Percentiles rank a stretch among this genome's conserved stretches.
Conservation (phyloP, 2,329 filamentous ascomycete genomes). For the Colletotrichum falcatum region DNA sequence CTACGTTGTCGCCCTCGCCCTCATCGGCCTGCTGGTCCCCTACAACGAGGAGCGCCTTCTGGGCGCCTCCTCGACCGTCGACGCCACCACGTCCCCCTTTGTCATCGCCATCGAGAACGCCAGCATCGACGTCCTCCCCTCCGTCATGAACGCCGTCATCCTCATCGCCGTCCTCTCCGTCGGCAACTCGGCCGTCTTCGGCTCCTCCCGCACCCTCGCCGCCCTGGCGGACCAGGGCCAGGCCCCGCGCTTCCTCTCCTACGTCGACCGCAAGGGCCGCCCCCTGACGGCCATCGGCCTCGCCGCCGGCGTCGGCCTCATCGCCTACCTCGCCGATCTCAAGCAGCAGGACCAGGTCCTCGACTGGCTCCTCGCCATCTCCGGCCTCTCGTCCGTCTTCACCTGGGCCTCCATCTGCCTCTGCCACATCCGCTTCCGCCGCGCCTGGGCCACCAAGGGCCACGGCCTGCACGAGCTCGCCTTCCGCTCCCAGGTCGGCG, state of each 20-base stretch:
- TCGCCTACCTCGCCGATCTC: constrained; percentile 80
- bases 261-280: constrained; percentile 85
- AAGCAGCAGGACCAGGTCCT: constrained; percentile 71
- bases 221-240: constrained; percentile 90
- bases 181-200: constrained; percentile 92
- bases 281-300: constrained; percentile 79
- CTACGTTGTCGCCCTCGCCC: constrained; percentile 84
- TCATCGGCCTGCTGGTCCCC: constrained; percentile 86
- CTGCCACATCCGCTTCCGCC: constrained; percentile 92
- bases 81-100: constrained; percentile 84
- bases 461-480: constrained; percentile 82
- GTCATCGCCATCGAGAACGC: constrained; percentile 92
- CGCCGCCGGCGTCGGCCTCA: constrained; percentile 75
- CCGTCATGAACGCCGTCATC: constrained; percentile 95
- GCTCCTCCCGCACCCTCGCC: constrained; percentile 88
- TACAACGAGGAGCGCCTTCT: constrained; percentile 76
- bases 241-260: constrained; percentile 80
- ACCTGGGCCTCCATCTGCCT: constrained; percentile 89
- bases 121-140: constrained; percentile 83
- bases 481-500: constrained; percentile 83
- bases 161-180: constrained; percentile 91
- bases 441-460: constrained; percentile 78
- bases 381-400: constrained; percentile 77
- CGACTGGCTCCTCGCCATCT: constrained; percentile 81
- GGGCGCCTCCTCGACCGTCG: constrained; percentile 59